Conservation (phyloP, 495 filamentous ascomycete genomes). For the Lophiotrema nucula region DNA sequence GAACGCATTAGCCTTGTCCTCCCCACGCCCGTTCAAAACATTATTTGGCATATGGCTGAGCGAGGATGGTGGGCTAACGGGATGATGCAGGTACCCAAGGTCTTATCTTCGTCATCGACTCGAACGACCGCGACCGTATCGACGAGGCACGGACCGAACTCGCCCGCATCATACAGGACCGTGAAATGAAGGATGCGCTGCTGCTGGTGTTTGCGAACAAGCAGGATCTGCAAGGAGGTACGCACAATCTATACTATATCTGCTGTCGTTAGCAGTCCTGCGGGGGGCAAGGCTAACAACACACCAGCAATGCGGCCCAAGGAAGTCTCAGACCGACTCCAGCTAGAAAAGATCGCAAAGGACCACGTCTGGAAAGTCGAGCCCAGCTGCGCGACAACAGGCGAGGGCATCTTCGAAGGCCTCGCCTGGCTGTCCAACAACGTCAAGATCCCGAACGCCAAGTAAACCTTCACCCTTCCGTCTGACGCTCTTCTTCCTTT, state of each 20-base stretch:
- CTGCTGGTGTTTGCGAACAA: slow-evolving; percentile 97
- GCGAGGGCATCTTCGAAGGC: slow-evolving; percentile 91
- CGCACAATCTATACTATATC: not conserved
- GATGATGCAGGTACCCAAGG: slow-evolving; percentile 77
- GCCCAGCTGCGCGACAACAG: slow-evolving; percentile 90
- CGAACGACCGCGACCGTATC: slow-evolving; percentile 78
- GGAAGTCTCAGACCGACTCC: slow-evolving; percentile 81
- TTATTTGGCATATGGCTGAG: not conserved
- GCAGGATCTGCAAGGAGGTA: slow-evolving; percentile 86
- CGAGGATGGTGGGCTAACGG: not conserved
- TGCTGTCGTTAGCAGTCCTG: not conserved
- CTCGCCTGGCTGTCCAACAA: slow-evolving; percentile 92
- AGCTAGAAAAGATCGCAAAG: slow-evolving; percentile 75
- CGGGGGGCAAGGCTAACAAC: not conserved
- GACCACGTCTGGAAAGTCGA: slow-evolving; percentile 96
- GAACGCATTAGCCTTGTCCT: not conserved
- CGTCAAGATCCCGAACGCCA: slow-evolving; percentile 58
- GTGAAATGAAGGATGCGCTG: slow-evolving; percentile 96
- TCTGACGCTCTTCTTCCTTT: not conserved
- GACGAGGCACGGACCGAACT: slow-evolving; percentile 88
- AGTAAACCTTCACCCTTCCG: slow-evolving; percentile 16
- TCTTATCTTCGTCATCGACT: slow-evolving; percentile 96
- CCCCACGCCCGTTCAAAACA: no score
- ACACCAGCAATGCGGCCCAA: slow-evolving; percentile 74
- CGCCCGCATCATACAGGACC: slow-evolving; percentile 92